Evolutionary conservation across 495 filamentous ascomycete genomes (phyloP).

Genomic region (Cladorrhinum samala): DNA sequence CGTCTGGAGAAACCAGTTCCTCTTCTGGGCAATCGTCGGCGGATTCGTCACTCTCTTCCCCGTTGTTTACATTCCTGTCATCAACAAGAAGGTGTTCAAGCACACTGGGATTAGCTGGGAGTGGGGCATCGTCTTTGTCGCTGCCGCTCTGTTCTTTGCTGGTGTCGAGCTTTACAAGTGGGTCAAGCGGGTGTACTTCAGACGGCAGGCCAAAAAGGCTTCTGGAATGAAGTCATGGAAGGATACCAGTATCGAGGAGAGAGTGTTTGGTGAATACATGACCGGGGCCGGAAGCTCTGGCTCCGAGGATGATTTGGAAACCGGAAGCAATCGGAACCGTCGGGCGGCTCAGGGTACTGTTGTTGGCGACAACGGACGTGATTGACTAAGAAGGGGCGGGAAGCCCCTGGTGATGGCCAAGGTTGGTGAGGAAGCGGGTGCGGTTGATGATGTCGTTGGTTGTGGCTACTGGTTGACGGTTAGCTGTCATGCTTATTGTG

Average conservation of each 20-base stretch:
- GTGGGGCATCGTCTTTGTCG: conserved; percentile 58
- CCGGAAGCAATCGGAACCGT: neutral
- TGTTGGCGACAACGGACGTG: conserved; percentile 14
- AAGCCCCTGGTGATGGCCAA: conserved; percentile 27
- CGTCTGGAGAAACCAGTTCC: conserved; percentile 63
- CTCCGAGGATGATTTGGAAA: neutral
- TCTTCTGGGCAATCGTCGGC: conserved; percentile 66
- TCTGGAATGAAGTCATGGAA: conserved; percentile 21
- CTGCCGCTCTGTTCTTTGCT: conserved; percentile 52
- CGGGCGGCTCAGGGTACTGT: neutral
- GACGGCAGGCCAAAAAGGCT: conserved; percentile 14
- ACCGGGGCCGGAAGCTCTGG: neutral
- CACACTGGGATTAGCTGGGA: conserved; percentile 68
- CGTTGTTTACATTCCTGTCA: conserved; percentile 63
- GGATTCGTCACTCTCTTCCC: conserved; percentile 66
- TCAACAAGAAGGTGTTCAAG: conserved; percentile 67
- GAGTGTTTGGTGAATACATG: conserved; percentile 35
- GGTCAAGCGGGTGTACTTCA: conserved; percentile 44
- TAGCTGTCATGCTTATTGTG: too few species aligned
- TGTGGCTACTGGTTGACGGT: too few species aligned
- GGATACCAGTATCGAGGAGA: conserved; percentile 36
- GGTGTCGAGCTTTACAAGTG: conserved; percentile 64
- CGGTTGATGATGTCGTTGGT: neutral
- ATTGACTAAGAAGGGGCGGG: conserved; percentile 40
- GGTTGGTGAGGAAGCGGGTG: neutral